Evolutionary conservation across 495 filamentous ascomycete species (phyloP).

Genomic region (Massariosphaeria phaeospora): DNA sequence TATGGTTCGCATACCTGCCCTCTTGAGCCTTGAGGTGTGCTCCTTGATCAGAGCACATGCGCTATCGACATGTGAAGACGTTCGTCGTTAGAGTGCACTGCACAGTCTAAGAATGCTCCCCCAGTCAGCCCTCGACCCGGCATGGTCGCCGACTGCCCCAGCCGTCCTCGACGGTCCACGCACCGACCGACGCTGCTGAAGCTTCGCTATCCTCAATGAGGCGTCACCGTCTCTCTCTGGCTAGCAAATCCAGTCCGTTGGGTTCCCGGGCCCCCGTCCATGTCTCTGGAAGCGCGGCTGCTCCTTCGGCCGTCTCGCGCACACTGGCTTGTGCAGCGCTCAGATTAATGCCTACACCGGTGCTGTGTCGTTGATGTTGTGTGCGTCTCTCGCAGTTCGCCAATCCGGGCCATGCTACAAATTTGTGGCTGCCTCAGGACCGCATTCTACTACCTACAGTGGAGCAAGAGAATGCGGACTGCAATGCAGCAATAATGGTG

Average conservation of each 20-base stretch:
- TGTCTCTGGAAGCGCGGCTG: conserved; percentile 5
- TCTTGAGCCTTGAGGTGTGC: conserved; percentile 2
- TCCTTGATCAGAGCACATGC: conserved; percentile 14
- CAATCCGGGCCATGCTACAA: too few relatives aligned
- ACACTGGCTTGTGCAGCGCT: conserved; percentile 15
- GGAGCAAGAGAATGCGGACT: not conserved
- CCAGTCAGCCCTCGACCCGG: not conserved
- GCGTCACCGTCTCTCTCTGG: not conserved
- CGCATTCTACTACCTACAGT: too few relatives aligned
- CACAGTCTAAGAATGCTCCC: too few relatives aligned
- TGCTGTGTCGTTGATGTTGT: not conserved
- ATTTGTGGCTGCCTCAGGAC: too few relatives aligned
- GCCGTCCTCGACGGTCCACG: not conserved
- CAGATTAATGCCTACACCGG: conserved; percentile 13
- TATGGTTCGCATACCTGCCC: not conserved
- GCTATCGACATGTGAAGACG: too few relatives aligned
- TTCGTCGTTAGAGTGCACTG: too few relatives aligned
- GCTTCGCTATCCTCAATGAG: not conserved
- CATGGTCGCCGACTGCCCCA: not conserved
- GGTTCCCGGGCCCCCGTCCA: conserved; percentile 10
- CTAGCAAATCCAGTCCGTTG: conserved; percentile 13
- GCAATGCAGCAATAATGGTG: not conserved
- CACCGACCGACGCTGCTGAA: conserved; percentile 1
- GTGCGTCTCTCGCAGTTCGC: not conserved
- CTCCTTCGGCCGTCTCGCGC: conserved; percentile 6